Base-by-base conservation (phyloP, 257 asterid genomes). In the Solanum infundibuliforme region DNA sequence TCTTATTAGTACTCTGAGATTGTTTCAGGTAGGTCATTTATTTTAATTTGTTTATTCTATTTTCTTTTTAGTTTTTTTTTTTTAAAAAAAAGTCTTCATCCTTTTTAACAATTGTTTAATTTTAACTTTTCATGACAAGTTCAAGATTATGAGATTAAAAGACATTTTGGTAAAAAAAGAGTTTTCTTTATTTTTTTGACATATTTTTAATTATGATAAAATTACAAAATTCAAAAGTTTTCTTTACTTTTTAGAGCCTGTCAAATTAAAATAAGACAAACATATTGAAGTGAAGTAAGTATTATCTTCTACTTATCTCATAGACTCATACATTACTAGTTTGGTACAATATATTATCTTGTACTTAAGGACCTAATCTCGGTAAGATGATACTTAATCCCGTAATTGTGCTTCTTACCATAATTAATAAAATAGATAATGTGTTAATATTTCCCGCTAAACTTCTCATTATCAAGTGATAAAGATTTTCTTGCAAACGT, bases 171-270 rank as follows among this genome's bases (percentile, higher is more conserved):
- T 18, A 16, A 5, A 55, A 52, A 5, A 46, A 43, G 9, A 39
- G 13, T 5, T 14, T 13, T 52, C 0, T 52, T 52, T 16, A 2
- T 52, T 52, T 52, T 16, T 55, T 55, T 55, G n/a, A 55, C 10
- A 55, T 18, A 55, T 20, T 55, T 55, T 55, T 20, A 55, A 55
- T 20, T 7, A 18, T 18, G 10, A 55, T 52, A 52, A 52, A 6
- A 52, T 52, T 52, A 52, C 1, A 52, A 52, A 52, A 16, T 52
- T 52, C 9, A 52, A 48, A 48, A 48, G 8, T 5, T 14, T 16
- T 18, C n/a, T 18, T 52, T 18, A 18, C 0, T 0, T 7, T 55
- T 55, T 55, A 55, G 11, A 55, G 1, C 9, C 9, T 18, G 0
- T 2, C 10, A 3, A 20, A 20, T 55, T 55, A 55, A 18, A 55